Base-by-base conservation (phyloP, 345 rosid species). In the Carallia pectinifolia region DNA sequence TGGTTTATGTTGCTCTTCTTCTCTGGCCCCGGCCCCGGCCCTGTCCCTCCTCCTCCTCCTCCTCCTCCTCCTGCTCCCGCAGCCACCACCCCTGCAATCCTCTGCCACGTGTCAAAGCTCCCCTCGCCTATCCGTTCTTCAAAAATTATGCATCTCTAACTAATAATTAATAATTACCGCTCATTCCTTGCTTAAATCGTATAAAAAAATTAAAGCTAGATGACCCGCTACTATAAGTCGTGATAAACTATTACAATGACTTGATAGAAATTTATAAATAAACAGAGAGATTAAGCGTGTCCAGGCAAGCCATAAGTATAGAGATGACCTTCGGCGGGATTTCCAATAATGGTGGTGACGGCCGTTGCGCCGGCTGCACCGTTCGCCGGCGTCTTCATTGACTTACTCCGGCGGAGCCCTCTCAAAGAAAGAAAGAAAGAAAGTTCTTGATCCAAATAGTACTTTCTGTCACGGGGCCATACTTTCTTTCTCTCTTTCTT, bases 1-100 rank as follows among this genome's bases (percentile, higher is more conserved):
- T 73, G 76, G 78, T 87, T 85, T 72, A 89, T 77, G 23, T 23
- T 23, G 73, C 77, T 78, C 84, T 81, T 85, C 85, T 83, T 84
- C 84, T 84, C 89, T 10, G 34, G 29, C 16, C 29, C 23, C 23
- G 23, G 23, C 23, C 23, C 23, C 23, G 23, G 23, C 23, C 23
- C 23, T 23, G 23, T 23, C 23, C 23, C 23, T 23, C 23, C 23
- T 23, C 23, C 60, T 3, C 29, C 23, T 23, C 23, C 60, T 3
- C 29, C 60, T 23, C 44, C 82, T 44, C 62, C 81, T 62, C 62
- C 83, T 58, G 72, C 74, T 68, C 23, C 66, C 40, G 61, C 84
- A 77, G 33, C 30, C 29, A 9, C 13, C 64, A 27, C 12, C 60
- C 60, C 60, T 19, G 29, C 31, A 56, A 56, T 56, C 60, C 60